Evolutionary conservation across 331 rosid species (phyloP).

Genomic region (Pyracantha coccinea): DNA sequence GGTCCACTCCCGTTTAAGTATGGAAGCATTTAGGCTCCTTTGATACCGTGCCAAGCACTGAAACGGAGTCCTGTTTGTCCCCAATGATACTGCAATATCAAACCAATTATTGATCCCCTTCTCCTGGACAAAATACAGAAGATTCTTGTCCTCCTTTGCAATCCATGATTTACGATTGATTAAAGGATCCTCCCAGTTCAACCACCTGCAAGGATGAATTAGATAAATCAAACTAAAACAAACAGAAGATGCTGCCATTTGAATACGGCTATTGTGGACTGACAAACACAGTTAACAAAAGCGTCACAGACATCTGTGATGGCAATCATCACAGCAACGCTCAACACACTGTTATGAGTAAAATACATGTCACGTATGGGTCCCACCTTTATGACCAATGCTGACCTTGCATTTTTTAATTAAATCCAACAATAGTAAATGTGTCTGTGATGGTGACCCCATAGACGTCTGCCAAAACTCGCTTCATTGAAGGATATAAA

Average conservation of each 20-base stretch:
- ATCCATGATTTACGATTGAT: slow-evolving; percentile 65
- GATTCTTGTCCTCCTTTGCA: slow-evolving; percentile 59
- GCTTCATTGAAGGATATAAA: slow-evolving; percentile 32
- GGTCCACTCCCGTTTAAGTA: slow-evolving; percentile 85
- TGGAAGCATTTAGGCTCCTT: slow-evolving; percentile 82
- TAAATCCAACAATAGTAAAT: slow-evolving; percentile 50
- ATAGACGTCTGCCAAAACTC: slow-evolving; percentile 57
- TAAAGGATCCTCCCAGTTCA: slow-evolving; percentile 90
- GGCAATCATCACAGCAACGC: slow-evolving; percentile 57
- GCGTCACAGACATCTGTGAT: slow-evolving; percentile 57
- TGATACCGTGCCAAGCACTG: slow-evolving; percentile 90
- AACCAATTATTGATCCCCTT: slow-evolving; percentile 70
- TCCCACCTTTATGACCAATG: slow-evolving; percentile 66
- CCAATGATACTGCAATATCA: slow-evolving; percentile 50
- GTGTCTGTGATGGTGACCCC: slow-evolving; percentile 60
- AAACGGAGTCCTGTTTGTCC: slow-evolving; percentile 84
- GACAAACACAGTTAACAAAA: slow-evolving; percentile 1
- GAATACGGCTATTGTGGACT: slow-evolving; percentile 3
- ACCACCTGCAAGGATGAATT: slow-evolving; percentile 58
- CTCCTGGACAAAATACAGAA: slow-evolving; percentile 53
- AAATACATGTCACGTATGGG: slow-evolving; percentile 33
- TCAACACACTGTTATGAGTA: slow-evolving; percentile 40
- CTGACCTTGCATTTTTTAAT: slow-evolving; percentile 38
- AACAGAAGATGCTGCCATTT: slow-evolving; percentile 7
- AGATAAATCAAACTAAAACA: slow-evolving; percentile 9